Base-by-base conservation (phyloP, 2,329 filamentous ascomycete genomes). In the Colletotrichum sp. region DNA sequence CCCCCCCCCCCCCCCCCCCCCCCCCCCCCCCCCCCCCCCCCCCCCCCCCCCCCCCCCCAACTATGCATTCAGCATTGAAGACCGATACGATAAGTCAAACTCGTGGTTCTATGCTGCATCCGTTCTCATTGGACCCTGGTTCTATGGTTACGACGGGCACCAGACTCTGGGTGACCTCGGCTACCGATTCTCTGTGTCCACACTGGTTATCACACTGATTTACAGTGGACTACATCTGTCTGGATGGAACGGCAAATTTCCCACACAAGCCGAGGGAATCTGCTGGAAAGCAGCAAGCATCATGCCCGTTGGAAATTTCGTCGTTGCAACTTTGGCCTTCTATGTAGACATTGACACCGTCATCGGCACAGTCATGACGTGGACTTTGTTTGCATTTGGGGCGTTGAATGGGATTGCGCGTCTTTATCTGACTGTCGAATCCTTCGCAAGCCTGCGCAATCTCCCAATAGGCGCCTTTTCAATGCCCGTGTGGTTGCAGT, bases 31-130 rank as follows among this genome's bases (percentile, higher is more conserved):
- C n/a, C n/a, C n/a, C n/a, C n/a, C n/a, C n/a, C n/a, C n/a, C n/a
- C n/a, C n/a, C n/a, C n/a, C n/a, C n/a, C n/a, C n/a, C n/a, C n/a
- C n/a, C n/a, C n/a, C n/a, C n/a, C n/a, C n/a, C 5, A 48, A 48
- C 43, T 48, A 1, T 48, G 38, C 18, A 0, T 0, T 43, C 0
- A 2, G 2, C 4, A 43, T 43, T 10, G 0, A 0, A 1, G 8
- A 10, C 8, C 36, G 36, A n/a, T 18, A 38, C 34, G 0, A 0
- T 6, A 2, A 16, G 3, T 24, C 21, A 56, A 0, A 9, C 12
- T 16, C 2, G 26, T 14, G 55, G 55, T 2, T 8, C 0, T 4
- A 16, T 26, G 12, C 18, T 26, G 1, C 7, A 0, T 0, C 7
- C 0, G 12, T 16, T 58, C 4, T n/a, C 1, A 18, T 38, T 9